Conservation (phyloP, 148 eudicot genomes). For the Hydrangea macrophylla region DNA sequence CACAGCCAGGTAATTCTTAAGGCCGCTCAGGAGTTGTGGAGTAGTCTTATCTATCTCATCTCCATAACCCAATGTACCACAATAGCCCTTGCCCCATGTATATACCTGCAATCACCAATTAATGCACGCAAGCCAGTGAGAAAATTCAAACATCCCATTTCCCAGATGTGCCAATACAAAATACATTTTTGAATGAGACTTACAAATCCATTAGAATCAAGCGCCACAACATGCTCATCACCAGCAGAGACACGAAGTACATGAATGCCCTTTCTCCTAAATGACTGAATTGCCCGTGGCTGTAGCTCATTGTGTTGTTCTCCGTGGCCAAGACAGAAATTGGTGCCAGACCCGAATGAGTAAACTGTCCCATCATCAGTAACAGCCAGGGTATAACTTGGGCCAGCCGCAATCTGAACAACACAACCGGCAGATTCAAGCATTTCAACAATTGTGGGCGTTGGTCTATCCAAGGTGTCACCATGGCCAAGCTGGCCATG, state of each 20-base stretch:
- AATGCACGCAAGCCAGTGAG: background rate
- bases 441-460: conserved; percentile 55
- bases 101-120: conserved; percentile 52
- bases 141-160: background rate
- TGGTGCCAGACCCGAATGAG: conserved; percentile 85
- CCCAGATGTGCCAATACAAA: too few relatives aligned
- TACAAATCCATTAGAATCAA: conserved; percentile 87
- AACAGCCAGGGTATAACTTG: conserved; percentile 72
- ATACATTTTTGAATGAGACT: conserved; percentile 18
- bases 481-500: conserved; percentile 96
- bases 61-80: conserved; percentile 95
- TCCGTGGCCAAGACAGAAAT: conserved; percentile 95
- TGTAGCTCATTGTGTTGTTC: conserved; percentile 76
- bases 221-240: conserved; percentile 95
- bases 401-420: conserved; percentile 85
- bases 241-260: conserved; percentile 90
- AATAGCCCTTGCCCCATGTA: conserved; percentile 99
- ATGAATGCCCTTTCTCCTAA: conserved; percentile 70
- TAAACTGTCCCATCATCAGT: conserved; percentile 61
- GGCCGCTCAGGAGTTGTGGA: conserved; percentile 56
- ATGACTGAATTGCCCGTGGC: conserved; percentile 69
- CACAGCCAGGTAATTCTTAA: conserved; percentile 66
- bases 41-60: conserved; percentile 90
- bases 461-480: conserved; percentile 64
- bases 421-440: conserved; percentile 50